These are phyloP conservation scores for Aspergillus aculeatus DNA, from an alignment of 2,329 filamentous ascomycete species.

Conservation along the genomic window DNA sequence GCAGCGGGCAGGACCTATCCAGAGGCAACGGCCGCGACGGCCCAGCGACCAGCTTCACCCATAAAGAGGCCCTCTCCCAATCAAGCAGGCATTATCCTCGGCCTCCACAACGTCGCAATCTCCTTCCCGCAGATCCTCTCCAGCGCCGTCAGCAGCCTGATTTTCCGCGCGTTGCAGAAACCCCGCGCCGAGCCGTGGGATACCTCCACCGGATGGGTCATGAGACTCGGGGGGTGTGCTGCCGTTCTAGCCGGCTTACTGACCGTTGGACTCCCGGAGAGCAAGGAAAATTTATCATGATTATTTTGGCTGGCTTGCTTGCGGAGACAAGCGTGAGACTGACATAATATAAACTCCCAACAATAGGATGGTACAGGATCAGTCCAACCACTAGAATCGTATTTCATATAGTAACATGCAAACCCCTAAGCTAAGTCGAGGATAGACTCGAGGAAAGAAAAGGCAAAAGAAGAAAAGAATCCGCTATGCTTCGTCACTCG, in stretches of 20 bases:
- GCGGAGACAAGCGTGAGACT: not conserved
- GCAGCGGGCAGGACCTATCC: not conserved
- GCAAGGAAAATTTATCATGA: not conserved
- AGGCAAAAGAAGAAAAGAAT: not conserved
- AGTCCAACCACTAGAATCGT: not conserved
- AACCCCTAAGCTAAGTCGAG: too few relatives aligned
- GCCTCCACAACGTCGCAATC: slow-evolving; percentile 7
- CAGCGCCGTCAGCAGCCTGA: slow-evolving; percentile 5
- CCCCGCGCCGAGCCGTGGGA: slow-evolving; percentile 8
- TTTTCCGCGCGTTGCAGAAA: slow-evolving; percentile 7
- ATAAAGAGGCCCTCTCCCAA: not conserved
- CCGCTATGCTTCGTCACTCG: slow-evolving; percentile 7
- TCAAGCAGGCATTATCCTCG: slow-evolving; percentile 5
- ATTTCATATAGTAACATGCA: not conserved
- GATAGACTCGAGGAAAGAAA: not conserved
- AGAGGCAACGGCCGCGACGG: not conserved
- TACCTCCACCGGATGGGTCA: slow-evolving; percentile 4
- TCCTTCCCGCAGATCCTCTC: slow-evolving; percentile 8
- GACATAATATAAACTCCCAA: too few relatives aligned
- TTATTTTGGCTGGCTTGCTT: not conserved
- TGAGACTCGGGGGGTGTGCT: slow-evolving; percentile 8
- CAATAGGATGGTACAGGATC: not conserved
- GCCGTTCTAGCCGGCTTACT: slow-evolving; percentile 1
- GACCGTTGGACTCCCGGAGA: not conserved
- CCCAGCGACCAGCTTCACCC: not conserved